A percentile compares a stretch with the other conserved stretches of the same genome.
Evolutionary conservation across 2,329 filamentous ascomycete species (phyloP).

Genomic region (Fusarium stilboides): DNA sequence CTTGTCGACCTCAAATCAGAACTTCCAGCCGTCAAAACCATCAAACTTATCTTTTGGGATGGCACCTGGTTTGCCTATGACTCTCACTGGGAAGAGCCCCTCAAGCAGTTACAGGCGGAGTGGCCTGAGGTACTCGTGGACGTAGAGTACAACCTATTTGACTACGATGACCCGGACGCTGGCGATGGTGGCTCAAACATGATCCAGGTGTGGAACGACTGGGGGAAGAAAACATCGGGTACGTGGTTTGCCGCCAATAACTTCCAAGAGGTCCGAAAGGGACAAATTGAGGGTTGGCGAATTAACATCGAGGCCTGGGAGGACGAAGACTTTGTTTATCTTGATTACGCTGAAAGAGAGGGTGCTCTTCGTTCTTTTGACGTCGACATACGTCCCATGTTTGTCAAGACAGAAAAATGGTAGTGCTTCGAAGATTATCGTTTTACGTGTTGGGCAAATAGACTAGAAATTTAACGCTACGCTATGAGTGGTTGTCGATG

Average conservation of each 20-base stretch:
- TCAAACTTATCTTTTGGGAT: conserved; percentile 4
- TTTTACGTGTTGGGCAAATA: not conserved
- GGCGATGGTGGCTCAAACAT: not conserved
- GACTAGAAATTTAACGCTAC: not conserved
- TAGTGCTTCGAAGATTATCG: not conserved
- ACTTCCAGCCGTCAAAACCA: not conserved
- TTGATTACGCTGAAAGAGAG: not conserved
- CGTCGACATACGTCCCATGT: conserved; percentile 2
- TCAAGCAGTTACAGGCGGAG: not conserved
- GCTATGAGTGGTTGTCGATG: not conserved
- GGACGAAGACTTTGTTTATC: not conserved
- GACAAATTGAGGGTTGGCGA: not conserved
- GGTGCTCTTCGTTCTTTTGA: not conserved
- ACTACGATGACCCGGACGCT: not conserved
- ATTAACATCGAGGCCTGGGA: not conserved
- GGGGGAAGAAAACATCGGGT: not conserved
- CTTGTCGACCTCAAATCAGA: not conserved
- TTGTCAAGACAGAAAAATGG: not conserved
- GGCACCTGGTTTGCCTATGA: not conserved
- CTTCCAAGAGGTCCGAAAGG: not conserved
- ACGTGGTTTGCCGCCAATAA: not conserved
- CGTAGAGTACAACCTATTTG: not conserved
- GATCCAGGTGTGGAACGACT: not conserved
- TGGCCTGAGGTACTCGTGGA: not conserved
- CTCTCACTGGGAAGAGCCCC: not conserved